phyloP scores from a whole-genome alignment of 2,329 filamentous ascomycete genomes.

The Proliferodiscus dingleyae region DNA sequence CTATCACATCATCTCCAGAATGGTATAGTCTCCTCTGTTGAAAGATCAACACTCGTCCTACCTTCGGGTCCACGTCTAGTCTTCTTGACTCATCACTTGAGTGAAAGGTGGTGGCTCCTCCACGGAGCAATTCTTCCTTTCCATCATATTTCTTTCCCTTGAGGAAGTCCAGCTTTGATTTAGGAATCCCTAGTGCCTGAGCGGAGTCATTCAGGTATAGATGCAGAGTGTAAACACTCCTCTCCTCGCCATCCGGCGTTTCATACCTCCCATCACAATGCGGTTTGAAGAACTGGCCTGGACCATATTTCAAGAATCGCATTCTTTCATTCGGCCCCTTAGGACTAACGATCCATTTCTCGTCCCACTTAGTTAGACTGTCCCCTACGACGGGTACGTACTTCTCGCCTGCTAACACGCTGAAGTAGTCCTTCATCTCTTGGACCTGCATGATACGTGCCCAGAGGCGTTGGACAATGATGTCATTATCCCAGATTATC shows the following conservation, averaged over 20 bases:
- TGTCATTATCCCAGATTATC: slow-evolving; percentile 67
- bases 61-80: slow-evolving; percentile 51
- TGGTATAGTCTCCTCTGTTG: slow-evolving; percentile 50
- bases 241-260: slow-evolving; percentile 16
- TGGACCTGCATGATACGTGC: slow-evolving; percentile 47
- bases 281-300: slow-evolving; percentile 68
- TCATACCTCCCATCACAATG: slow-evolving; percentile 65
- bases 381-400: slow-evolving; percentile 32
- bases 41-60: slow-evolving; percentile 55
- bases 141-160: background rate
- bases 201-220: slow-evolving; percentile 49
- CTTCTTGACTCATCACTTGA: slow-evolving; percentile 38
- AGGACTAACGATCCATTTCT: slow-evolving; percentile 19
- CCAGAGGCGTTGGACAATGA: slow-evolving; percentile 60
- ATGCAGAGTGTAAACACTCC: slow-evolving; percentile 48
- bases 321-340: slow-evolving; percentile 63
- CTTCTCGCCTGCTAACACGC: slow-evolving; percentile 28
- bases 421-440: slow-evolving; percentile 39
- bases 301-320: slow-evolving; percentile 68
- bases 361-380: slow-evolving; percentile 18
- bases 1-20: slow-evolving; percentile 47
- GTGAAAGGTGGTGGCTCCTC: slow-evolving; percentile 53
- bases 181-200: slow-evolving; percentile 34
- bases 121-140: slow-evolving; percentile 27
- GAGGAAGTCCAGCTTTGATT: background rate